Evolutionary conservation across 768 basidiomycete species (phyloP), one percentile per base, ranked within the genome.

Genomic region (Leccinum subtestaceum): DNA sequence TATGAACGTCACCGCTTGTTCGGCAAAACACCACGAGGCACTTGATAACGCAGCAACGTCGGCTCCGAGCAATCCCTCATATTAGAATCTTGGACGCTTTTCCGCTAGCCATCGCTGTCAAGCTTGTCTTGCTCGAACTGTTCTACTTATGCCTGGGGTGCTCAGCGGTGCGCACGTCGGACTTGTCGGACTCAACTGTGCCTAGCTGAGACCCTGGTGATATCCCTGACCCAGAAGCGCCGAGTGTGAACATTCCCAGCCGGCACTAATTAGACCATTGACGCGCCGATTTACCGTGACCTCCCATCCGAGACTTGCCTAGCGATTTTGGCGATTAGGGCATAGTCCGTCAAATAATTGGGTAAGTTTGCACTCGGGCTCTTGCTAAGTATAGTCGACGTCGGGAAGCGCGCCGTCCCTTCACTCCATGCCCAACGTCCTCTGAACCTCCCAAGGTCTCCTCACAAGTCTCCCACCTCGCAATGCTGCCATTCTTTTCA

Each of bases 401-500:
- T n/a, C 2, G 11, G n/a, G 31, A 32, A 51, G 55, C 25, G 15
- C 43, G 27, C 27, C 27, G 4, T 17, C 38, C 58, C 45, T 23
- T 57, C 46, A 27, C 63, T 60, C 62, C 23, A 67, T 65, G 69
- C 25, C 47, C 67, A 59, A 57, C 58, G 45, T 25, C 56, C 53
- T 43, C 47, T 54, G 15, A 34, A 5, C 32, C 32, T 34, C 59
- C 56, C 38, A 56, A 25, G 23, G 23, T 6, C 56, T 17, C 38
- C n/a, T 25, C 23, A 2, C 32, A 34, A 7, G 21, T 15, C 46
- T 47, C 46, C 12, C 51, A 19, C 49, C 29, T 13, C 40, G 11
- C 59, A 40, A 50, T 50, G 54, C 72, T 72, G 71, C 61, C 56
- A 13, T 72, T 74, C 63, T 67, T 72, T 63, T 63, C 67, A 32